Evolutionary conservation across 352 stramenopile genomes (phyloP).

Genomic region (Blastocystis sp.): DNA sequence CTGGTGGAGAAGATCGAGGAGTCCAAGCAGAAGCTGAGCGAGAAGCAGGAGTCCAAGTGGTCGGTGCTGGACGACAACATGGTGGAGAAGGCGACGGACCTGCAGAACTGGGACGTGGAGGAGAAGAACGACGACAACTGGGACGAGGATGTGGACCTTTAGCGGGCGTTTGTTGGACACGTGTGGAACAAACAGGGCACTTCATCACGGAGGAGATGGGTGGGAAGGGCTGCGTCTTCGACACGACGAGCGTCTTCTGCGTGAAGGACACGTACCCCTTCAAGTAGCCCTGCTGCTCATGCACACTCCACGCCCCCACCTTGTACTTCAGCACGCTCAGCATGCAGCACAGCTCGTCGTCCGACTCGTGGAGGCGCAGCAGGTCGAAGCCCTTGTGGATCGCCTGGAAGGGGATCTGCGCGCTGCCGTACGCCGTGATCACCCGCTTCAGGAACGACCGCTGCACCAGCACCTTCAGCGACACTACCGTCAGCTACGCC

Average conservation of each 20-base stretch:
- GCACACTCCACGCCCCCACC: not conserved
- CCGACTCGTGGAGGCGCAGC: not conserved
- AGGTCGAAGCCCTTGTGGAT: conserved; percentile 3
- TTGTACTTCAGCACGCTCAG: conserved; percentile 36
- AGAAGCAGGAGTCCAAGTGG: not conserved
- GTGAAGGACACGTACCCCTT: conserved; percentile 19
- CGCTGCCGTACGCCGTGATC: not conserved
- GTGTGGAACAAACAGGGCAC: not conserved
- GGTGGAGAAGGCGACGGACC: conserved; percentile 25
- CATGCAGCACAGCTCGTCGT: conserved; percentile 3
- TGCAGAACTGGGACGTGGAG: conserved; percentile 43
- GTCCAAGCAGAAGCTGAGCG: not conserved
- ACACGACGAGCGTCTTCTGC: conserved; percentile 8
- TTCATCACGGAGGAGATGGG: not conserved
- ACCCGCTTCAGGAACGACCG: not conserved
- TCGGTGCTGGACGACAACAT: conserved; percentile 26
- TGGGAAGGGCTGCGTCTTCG: not conserved
- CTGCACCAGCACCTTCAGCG: conserved; percentile 23
- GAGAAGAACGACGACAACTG: not conserved
- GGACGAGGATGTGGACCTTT: conserved; percentile 21
- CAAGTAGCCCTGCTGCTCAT: conserved; percentile 28
- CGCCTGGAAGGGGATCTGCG: conserved; percentile 17
- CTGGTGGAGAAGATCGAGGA: conserved; percentile 20
- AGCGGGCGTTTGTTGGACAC: not conserved
- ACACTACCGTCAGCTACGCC: conserved; percentile 10